phyloP scores from a whole-genome alignment of 106 monocot species.

The Ottelia alismoides region DNA sequence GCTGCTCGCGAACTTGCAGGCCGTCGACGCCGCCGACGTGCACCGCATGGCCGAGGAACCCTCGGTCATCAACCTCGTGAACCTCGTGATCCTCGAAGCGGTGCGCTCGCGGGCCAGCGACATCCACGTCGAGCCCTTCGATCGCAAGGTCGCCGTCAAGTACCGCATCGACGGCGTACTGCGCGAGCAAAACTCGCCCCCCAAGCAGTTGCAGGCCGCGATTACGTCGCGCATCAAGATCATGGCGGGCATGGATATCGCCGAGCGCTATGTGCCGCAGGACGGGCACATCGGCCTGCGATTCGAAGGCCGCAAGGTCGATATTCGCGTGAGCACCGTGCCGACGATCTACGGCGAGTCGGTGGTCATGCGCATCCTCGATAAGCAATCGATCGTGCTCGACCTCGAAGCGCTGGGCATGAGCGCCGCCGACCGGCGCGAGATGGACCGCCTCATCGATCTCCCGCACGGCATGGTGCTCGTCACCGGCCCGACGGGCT shows the following conservation, averaged over 20 bases:
- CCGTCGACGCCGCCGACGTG: too few relatives aligned
- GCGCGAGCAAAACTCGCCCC: neutral
- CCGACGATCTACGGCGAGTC: neutral
- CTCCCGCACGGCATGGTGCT: neutral
- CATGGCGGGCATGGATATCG: neutral
- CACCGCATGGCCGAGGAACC: too few relatives aligned
- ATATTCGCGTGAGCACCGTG: neutral
- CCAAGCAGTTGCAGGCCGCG: neutral
- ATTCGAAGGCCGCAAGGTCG: neutral
- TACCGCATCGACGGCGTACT: neutral
- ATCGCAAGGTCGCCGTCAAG: neutral
- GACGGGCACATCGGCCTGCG: neutral
- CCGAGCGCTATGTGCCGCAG: neutral
- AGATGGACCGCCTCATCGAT: neutral
- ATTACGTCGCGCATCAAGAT: neutral
- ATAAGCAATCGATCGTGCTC: neutral
- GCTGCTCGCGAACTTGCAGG: too few relatives aligned
- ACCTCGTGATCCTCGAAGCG: neutral
- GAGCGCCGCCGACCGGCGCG: neutral
- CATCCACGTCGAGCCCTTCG: neutral
- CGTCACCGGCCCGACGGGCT: too few relatives aligned
- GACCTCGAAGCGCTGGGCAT: neutral
- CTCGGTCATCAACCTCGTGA: too few relatives aligned
- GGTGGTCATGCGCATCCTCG: neutral
- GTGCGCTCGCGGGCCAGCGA: neutral